Conservation (phyloP, 2,329 filamentous ascomycete species). For the Alternaria ventricosa region DNA sequence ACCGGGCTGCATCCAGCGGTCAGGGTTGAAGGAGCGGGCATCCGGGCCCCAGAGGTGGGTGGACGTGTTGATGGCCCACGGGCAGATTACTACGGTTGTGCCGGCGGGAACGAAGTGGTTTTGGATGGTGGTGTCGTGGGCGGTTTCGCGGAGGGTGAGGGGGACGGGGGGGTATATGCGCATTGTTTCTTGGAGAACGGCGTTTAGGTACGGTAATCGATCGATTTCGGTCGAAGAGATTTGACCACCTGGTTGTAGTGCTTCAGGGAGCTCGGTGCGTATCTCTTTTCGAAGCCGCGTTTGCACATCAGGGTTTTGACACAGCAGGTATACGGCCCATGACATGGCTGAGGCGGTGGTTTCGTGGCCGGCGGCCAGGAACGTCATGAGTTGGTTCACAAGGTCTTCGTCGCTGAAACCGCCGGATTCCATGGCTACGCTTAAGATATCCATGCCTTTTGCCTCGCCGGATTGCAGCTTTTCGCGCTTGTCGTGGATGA, state of each 20-base stretch:
- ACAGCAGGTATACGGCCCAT: constrained; percentile 62
- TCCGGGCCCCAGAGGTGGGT: constrained; percentile 76
- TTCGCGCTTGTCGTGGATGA: constrained; percentile 74
- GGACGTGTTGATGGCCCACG: constrained; percentile 73
- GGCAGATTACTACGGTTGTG: constrained; percentile 70
- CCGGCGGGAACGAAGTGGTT: constrained; percentile 72
- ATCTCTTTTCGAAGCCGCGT: constrained; percentile 59
- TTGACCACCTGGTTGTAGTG: constrained; percentile 46
- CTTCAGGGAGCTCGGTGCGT: constrained; percentile 53
- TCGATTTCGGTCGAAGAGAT: constrained; percentile 69
- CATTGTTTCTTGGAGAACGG: constrained; percentile 78
- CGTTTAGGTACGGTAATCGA: constrained; percentile 75
- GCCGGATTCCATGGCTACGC: constrained; percentile 77
- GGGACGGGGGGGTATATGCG: constrained; percentile 76
- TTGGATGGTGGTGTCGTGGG: constrained; percentile 68
- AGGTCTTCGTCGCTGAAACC: constrained; percentile 79
- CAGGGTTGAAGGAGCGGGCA: constrained; percentile 77
- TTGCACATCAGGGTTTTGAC: constrained; percentile 58
- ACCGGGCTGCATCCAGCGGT: constrained; percentile 57
- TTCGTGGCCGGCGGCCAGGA: constrained; percentile 73
- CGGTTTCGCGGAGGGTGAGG: constrained; percentile 70
- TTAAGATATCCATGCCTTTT: constrained; percentile 75
- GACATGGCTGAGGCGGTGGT: constrained; percentile 62
- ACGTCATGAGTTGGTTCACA: constrained; percentile 90
- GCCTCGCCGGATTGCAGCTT: constrained; percentile 55